Evolutionary conservation across 768 basidiomycete species (phyloP).

Genomic region (Kwoniella pini): DNA sequence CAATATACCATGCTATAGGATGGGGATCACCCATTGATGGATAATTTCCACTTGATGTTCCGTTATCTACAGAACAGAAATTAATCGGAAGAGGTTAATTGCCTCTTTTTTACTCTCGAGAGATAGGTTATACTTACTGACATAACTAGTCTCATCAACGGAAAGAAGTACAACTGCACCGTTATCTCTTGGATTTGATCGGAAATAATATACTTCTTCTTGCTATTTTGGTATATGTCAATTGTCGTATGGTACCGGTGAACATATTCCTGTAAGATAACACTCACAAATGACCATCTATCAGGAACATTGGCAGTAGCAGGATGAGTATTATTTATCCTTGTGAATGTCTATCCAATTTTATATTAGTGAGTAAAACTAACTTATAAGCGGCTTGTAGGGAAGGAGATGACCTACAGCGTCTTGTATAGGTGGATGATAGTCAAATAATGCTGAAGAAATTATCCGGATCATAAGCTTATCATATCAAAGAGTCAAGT

Average conservation of each 20-base stretch:
- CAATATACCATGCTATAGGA: conserved; percentile 84
- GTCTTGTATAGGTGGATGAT: conserved; percentile 67
- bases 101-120: neutral
- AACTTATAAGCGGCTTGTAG: too few relatives aligned
- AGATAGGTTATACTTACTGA: conserved; percentile 58
- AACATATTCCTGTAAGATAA: neutral
- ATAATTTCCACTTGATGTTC: conserved; percentile 58
- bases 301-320: conserved; percentile 61
- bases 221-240: conserved; percentile 27
- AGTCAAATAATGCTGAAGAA: conserved; percentile 68
- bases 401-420: conserved; percentile 67
- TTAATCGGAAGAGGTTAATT: neutral
- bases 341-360: conserved; percentile 63
- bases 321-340: conserved; percentile 64
- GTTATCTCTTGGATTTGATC: conserved; percentile 67
- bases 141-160: conserved; percentile 68
- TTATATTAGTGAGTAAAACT: too few relatives aligned
- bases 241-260: neutral
- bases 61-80: conserved; percentile 38
- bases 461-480: neutral
- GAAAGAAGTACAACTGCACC: conserved; percentile 67
- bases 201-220: conserved; percentile 65
- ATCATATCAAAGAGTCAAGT: neutral
- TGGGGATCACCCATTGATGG: conserved; percentile 70
- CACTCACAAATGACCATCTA: conserved; percentile 52